Evolutionary conservation across 2,329 filamentous ascomycete genomes (phyloP).

Genomic region (Diaporthe destruens): DNA sequence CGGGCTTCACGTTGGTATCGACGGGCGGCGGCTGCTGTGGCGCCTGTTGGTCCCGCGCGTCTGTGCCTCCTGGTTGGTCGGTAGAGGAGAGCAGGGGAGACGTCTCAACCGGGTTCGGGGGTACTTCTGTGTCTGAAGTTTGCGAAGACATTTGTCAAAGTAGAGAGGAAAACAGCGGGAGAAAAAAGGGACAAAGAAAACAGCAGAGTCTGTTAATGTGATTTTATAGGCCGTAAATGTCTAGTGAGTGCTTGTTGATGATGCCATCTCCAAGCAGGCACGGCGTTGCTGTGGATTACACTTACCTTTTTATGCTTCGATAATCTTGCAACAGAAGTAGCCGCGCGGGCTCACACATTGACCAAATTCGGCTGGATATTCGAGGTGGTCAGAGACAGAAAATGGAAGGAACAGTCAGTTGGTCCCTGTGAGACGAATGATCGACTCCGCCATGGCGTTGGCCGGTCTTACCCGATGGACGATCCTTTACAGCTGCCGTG

Average conservation of each 20-base stretch:
- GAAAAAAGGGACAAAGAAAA: not conserved
- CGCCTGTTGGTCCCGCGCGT: not conserved
- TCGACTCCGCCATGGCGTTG: conserved; percentile 23
- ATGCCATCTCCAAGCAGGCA: conserved; percentile 5
- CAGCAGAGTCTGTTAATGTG: not conserved
- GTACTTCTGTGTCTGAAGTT: not conserved
- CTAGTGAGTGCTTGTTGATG: not conserved
- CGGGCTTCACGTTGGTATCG: not conserved
- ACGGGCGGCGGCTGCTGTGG: not conserved
- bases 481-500: conserved; percentile 25
- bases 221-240: not conserved
- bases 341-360: not conserved
- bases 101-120: conserved; percentile 10
- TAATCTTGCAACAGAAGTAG: not conserved
- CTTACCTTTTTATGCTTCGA: conserved; percentile 21
- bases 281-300: not conserved
- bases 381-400: not conserved
- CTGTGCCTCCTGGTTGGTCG: conserved; percentile 4
- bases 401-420: conserved; percentile 24
- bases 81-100: conserved; percentile 15
- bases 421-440: conserved; percentile 19
- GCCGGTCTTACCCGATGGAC: conserved; percentile 24
- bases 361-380: not conserved
- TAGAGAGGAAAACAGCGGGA: not conserved
- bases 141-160: conserved; percentile 22